Evolutionary conservation across 352 stramenopile genomes (phyloP), one percentile per base, ranked within the genome.

Genomic region (Halophytophthora batemanensis): DNA sequence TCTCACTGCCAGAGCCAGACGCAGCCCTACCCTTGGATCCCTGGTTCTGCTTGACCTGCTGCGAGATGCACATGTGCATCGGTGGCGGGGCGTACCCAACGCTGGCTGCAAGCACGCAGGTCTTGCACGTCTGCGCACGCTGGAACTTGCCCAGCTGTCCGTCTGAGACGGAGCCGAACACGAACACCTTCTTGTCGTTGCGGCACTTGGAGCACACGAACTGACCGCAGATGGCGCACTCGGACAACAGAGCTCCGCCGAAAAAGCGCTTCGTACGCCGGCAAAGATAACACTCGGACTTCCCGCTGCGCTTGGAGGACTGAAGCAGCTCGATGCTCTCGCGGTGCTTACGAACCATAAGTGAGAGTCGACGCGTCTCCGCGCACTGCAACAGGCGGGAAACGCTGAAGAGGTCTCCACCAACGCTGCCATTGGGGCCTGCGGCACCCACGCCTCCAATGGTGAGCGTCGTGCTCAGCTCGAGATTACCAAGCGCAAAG

Each of bases 161-260:
- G 36, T 71, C 57, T 3, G 45, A 42, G 36, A 14, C 36, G 7
- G 40, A 11, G 23, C 59, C 55, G 14, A 17, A 35, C 11, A 72
- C 42, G 23, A 79, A 82, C 39, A 82, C 37, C 37, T 66, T 67
- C 56, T 73, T 78, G 47, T 71, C 45, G 5, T 64, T 63, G 39
- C 69, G 64, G 59, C 74, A 85, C 12, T 73, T 73, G 29, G 64
- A 59, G 47, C 74, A 82, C 38, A 79, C 58, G 6, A 74, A 63
- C 13, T 85, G 60, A 2, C 65, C 67, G 50, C 68, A 84, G 18
- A 77, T 63, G 4, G 51, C 50, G 46, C 70, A 85, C 40, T 77
- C 71, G 14, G 44, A 22, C 2, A 66, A 42, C 35, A 71, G 46
- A 6, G 62, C 50, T 3, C 65, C 50, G 17, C 54, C 48, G 33